Evolutionary conservation across 2,329 filamentous ascomycete genomes (phyloP).

Genomic region (Pezicula carpinea): DNA sequence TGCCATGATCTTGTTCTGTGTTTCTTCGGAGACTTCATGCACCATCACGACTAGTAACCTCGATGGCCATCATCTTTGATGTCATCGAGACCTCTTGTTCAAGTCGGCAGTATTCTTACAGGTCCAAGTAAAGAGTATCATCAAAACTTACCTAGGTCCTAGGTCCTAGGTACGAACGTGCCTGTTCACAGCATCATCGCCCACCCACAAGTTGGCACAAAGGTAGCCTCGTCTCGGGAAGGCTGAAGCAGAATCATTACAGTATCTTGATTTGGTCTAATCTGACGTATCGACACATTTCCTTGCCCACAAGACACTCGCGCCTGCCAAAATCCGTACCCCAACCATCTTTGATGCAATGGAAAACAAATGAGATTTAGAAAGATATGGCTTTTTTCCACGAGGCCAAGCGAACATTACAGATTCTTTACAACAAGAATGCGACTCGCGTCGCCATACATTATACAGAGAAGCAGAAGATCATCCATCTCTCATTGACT

Average conservation of each 20-base stretch:
- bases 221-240: neutral
- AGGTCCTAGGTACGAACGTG: neutral
- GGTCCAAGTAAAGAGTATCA: neutral
- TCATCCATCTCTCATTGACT: constrained; percentile 13
- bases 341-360: constrained; percentile 8
- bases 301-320: constrained; percentile 4
- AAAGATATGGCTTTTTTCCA: constrained; percentile 3
- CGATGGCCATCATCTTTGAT: neutral
- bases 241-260: constrained; percentile 1
- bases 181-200: too few species aligned
- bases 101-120: neutral
- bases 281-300: constrained; percentile 8
- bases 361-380: constrained; percentile 12
- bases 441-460: constrained; percentile 9
- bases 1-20: neutral
- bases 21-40: neutral
- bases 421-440: constrained; percentile 12
- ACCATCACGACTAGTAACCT: neutral
- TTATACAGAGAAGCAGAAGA: constrained; percentile 21
- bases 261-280: constrained; percentile 2
- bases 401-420: constrained; percentile 16
- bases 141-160: neutral
- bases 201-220: too few species aligned
- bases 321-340: constrained; percentile 1
- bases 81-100: neutral